Evolutionary conservation across 192 early-diverging fungal genomes (phyloP).

Genomic region (Rhizophagus sp.): DNA sequence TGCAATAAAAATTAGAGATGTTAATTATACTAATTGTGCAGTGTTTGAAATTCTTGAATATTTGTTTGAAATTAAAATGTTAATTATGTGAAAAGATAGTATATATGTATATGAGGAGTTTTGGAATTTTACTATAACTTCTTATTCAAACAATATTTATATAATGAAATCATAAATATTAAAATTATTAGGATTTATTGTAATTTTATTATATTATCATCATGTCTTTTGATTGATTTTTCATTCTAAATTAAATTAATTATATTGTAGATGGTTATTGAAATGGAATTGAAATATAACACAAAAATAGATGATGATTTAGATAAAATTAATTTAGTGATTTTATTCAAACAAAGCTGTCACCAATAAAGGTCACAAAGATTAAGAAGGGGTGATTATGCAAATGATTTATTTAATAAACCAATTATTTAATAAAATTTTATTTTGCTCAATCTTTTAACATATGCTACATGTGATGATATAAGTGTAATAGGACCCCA

Average conservation of each 20-base stretch:
- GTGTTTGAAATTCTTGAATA: conserved; percentile 15
- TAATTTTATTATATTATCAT: conserved; percentile 17
- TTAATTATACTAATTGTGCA: not conserved
- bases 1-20: not conserved
- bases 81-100: conserved; percentile 29
- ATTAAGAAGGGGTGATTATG: too few species aligned
- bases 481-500: too few species aligned
- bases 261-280: conserved; percentile 17
- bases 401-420: not conserved
- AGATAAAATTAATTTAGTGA: not conserved
- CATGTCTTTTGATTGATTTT: not conserved
- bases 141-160: not conserved
- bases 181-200: conserved; percentile 22
- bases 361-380: conserved; percentile 11
- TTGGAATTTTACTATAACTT: conserved; percentile 22
- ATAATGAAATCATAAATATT: conserved; percentile 22
- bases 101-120: conserved; percentile 24
- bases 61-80: conserved; percentile 17
- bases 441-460: too few species aligned
- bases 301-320: not conserved
- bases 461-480: too few species aligned
- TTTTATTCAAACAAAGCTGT: conserved; percentile 15
- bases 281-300: not conserved
- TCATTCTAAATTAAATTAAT: conserved; percentile 23
- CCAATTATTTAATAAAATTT: too few species aligned